Base-by-base conservation (phyloP, 345 rosid species). In the Rubroshorea leprosula region DNA sequence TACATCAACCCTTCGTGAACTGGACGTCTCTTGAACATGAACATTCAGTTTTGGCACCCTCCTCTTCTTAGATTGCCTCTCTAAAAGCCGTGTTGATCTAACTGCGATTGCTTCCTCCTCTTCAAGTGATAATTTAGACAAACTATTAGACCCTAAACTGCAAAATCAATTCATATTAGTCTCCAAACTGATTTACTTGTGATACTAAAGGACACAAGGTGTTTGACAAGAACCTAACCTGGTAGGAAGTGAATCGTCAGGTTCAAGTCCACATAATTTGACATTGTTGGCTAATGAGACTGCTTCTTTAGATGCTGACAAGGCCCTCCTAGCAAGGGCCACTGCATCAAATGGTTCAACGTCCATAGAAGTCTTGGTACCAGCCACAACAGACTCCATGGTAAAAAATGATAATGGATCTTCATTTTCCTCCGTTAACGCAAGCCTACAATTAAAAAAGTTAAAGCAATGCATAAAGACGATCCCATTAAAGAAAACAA, bases 231-330 rank as follows among this genome's bases (percentile, higher is more conserved):
- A 21, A 50, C n/a, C 26, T 50, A 50, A 50, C 54, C 54, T 4
- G 22, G 54, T 23, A 21, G 27, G 22, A 50, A 50, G 54, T 13
- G 17, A 20, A 23, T 50, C 27, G 22, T 23, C 27, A 23, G 22
- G 26, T 18, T 50, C 54, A 9, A 23, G 26, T 22, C 4, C 54
- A 22, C 26, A 13, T 50, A 21, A 11, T 23, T 50, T 50, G 26
- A 23, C 27, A 15, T 50, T 27, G 3, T 50, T 76, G 72, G 63
- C 71, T 25, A 83, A 61, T 47, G 60, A 69, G 45, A 75, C 84
- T 31, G 87, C 89, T 70, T 82, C 76, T 75, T 78, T 82, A 7
- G 94, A 80, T 63, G 89, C 89, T 62, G 77, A 80, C 71, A 86
- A 74, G 62, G 97, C 95, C 73, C 70, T 72, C 60, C 73, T 76